A percentile compares a stretch with the other conserved stretches of the same genome.
phyloP scores from a whole-genome alignment of 805 yeast species.

The Komagataella pseudopastoris region DNA sequence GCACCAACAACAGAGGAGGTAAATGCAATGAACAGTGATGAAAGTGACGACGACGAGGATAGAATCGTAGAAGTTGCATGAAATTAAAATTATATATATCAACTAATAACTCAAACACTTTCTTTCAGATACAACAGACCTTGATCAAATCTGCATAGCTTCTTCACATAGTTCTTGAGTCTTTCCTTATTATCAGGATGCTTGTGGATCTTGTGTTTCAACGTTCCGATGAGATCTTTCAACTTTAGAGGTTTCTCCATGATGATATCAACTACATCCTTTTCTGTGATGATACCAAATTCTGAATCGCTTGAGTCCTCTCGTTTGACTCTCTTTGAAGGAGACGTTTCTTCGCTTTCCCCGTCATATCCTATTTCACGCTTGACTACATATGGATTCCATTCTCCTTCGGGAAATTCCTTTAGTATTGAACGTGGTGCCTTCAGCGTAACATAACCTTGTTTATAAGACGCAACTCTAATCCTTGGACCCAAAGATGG shows the following conservation, averaged over 20 bases:
- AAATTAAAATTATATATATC: constrained; percentile 1
- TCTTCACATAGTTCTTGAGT: constrained; percentile 27
- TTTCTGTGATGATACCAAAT: constrained; percentile 34
- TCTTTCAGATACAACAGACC: constrained; percentile 9
- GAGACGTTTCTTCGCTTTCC: constrained; percentile 12
- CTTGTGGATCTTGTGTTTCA: constrained; percentile 47
- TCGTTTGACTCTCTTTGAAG: constrained; percentile 17
- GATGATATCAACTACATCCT: constrained; percentile 58
- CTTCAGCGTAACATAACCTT: constrained; percentile 48
- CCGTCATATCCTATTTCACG: constrained; percentile 10
- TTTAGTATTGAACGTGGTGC: constrained; percentile 47
- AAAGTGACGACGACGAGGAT: constrained; percentile 35
- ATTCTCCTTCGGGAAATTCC: constrained; percentile 67
- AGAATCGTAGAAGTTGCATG: constrained; percentile 39
- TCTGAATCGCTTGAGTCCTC: constrained; percentile 8
- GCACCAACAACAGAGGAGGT: constrained; percentile 28
- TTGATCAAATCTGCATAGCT: constrained; percentile 16
- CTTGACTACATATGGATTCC: constrained; percentile 56
- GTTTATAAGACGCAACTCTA: constrained; percentile 24
- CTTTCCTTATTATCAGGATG: constrained; percentile 52
- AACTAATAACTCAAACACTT: constrained; percentile 3
- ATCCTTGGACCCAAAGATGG: constrained; percentile 17
- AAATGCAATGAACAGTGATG: constrained; percentile 31
- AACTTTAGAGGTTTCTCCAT: constrained; percentile 32
- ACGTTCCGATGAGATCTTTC: constrained; percentile 45